Conservation (phyloP, 148 eudicot genomes). For the Rhododendron williamsianum region DNA sequence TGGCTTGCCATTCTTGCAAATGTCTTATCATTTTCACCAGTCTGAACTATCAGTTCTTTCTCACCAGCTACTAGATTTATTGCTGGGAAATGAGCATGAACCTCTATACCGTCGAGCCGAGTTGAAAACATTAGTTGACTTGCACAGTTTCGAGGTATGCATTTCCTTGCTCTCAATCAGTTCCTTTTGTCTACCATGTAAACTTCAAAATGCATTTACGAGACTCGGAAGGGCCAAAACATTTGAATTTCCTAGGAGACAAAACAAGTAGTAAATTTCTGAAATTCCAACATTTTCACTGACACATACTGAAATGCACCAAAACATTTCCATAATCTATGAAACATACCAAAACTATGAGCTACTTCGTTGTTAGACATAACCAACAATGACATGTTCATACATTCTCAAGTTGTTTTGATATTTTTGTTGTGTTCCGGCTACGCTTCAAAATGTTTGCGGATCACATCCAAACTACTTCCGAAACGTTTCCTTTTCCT, state of each 20-base stretch:
- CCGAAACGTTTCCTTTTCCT: no score
- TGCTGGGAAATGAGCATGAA: constrained; percentile 46
- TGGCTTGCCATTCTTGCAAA: neutral
- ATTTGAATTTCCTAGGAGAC: neutral
- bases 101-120: constrained; percentile 54
- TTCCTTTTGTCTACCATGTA: neutral
- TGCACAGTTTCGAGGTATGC: constrained; percentile 51
- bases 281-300: neutral
- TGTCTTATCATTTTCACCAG: neutral
- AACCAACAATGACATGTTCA: neutral
- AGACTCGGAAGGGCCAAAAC: neutral
- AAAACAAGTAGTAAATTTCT: neutral
- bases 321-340: neutral
- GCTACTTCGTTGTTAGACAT: neutral
- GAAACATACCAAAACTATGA: neutral
- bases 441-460: neutral
- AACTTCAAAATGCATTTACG: neutral
- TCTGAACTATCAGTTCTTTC: neutral
- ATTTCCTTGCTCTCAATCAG: neutral
- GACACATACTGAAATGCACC: neutral
- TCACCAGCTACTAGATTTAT: constrained; percentile 44
- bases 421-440: neutral
- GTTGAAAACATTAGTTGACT: constrained; percentile 55
- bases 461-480: no score
- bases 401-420: neutral